phyloP scores from a whole-genome alignment of 176 grass and related monocot genomes.

The Hyparrhenia diplandra region DNA sequence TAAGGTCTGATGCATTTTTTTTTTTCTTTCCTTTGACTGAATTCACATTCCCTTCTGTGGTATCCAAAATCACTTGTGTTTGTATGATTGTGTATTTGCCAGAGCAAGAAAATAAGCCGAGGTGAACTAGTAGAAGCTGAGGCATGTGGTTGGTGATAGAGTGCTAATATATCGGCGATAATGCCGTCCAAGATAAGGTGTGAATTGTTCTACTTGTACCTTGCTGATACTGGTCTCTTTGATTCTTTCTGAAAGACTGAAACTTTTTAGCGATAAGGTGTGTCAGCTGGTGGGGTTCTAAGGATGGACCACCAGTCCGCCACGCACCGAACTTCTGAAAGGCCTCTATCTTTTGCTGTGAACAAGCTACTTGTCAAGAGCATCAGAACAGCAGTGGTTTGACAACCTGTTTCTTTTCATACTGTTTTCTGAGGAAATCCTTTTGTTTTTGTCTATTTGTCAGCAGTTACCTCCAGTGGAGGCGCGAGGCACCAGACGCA shows the following conservation, averaged over 20 bases:
- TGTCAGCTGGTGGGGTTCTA: neutral
- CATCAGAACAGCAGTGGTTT: neutral
- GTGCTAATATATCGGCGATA: slow-evolving; percentile 90
- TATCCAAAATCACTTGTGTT: neutral
- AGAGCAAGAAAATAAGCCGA: slow-evolving; percentile 86
- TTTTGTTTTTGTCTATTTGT: neutral
- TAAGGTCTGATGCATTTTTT: slow-evolving; percentile 53
- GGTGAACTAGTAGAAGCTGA: slow-evolving; percentile 77
- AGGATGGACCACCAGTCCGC: neutral
- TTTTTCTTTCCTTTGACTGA: neutral
- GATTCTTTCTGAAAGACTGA: slow-evolving; percentile 8
- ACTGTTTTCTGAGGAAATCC: neutral
- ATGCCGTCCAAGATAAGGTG: slow-evolving; percentile 91
- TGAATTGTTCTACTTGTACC: neutral
- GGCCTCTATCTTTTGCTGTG: neutral
- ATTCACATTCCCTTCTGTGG: neutral
- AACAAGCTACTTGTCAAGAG: neutral
- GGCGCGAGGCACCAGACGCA: slow-evolving; percentile 14
- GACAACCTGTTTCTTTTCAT: neutral
- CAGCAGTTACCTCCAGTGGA: slow-evolving; percentile 35
- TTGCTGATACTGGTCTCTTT: neutral
- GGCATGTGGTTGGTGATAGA: slow-evolving; percentile 83
- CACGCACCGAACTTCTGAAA: neutral
- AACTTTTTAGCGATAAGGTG: neutral
- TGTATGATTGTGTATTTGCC: neutral